Percentiles rank a stretch among this genome's conserved stretches.
Evolutionary conservation across 768 basidiomycete species (phyloP).

Genomic region (Podaxis sp.): DNA sequence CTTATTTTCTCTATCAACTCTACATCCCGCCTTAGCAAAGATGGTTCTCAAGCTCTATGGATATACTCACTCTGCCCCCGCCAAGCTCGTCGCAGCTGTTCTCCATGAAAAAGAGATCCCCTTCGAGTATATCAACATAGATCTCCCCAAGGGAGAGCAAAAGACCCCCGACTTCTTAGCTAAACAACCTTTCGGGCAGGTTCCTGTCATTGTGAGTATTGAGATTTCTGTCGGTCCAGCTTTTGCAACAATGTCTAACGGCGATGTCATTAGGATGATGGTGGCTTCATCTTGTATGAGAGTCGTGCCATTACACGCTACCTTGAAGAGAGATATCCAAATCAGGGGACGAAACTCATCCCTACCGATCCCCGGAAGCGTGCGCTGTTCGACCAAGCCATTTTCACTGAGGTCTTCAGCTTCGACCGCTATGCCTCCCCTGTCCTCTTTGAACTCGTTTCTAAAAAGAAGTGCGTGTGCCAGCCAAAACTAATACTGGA

Average conservation of each 20-base stretch:
- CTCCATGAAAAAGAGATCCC: conserved; percentile 50
- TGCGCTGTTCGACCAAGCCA: conserved; percentile 38
- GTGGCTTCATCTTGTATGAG: conserved; percentile 55
- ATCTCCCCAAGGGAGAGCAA: conserved; percentile 39
- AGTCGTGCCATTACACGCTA: conserved; percentile 55
- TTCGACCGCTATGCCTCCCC: conserved; percentile 36
- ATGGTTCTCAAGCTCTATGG: conserved; percentile 43
- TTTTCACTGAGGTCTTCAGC: conserved; percentile 43
- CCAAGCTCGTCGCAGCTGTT: conserved; percentile 43
- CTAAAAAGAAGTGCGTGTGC: conserved; percentile 39
- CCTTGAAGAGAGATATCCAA: conserved; percentile 44
- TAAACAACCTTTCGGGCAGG: conserved; percentile 56
- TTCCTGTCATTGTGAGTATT: conserved; percentile 45
- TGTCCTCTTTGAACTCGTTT: conserved; percentile 43
- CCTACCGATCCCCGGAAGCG: conserved; percentile 35
- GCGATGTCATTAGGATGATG: conserved; percentile 39
- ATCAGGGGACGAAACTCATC: conserved; percentile 44
- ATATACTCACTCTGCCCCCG: conserved; percentile 35
- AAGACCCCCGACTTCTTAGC: conserved; percentile 35
- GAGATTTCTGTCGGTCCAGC: no score
- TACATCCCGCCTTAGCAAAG: background rate
- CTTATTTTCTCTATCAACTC: background rate
- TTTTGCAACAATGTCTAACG: background rate
- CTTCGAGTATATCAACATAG: conserved; percentile 42
- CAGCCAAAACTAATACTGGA: background rate